phyloP scores from a whole-genome alignment of 2,329 filamentous ascomycete species.

The Penicillium sp. region DNA sequence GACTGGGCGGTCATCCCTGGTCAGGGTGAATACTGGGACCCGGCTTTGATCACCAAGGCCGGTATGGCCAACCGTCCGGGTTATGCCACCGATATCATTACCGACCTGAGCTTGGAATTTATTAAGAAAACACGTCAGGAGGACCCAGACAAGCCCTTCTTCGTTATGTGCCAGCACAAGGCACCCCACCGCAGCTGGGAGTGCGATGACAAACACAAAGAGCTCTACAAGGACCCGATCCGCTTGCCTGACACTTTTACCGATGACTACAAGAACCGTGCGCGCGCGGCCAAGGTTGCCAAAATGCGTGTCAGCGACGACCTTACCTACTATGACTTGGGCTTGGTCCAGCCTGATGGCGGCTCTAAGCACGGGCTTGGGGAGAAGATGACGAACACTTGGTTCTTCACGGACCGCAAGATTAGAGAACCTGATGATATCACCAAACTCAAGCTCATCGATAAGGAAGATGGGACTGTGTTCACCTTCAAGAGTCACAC shows the following conservation, averaged over 20 bases:
- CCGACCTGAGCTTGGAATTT: slow-evolving; percentile 49
- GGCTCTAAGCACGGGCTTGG: no score
- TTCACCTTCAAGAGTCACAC: slow-evolving; percentile 46
- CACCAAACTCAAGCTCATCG: slow-evolving; percentile 38
- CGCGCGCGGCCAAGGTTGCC: slow-evolving; percentile 49
- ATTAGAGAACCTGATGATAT: slow-evolving; percentile 39
- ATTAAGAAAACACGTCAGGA: no score
- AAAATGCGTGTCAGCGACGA: slow-evolving; percentile 55
- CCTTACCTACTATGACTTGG: slow-evolving; percentile 51
- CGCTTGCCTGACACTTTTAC: slow-evolving; percentile 52
- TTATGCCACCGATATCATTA: slow-evolving; percentile 55
- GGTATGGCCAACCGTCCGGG: no score
- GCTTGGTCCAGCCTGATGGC: slow-evolving; percentile 53
- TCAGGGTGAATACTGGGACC: slow-evolving; percentile 55
- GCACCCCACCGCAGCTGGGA: slow-evolving; percentile 56
- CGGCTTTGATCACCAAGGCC: no score
- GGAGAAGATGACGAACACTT: no score
- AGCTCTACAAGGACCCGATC: slow-evolving; percentile 49
- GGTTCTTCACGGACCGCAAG: slow-evolving; percentile 43
- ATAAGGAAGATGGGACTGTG: slow-evolving; percentile 47
- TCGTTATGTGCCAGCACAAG: slow-evolving; percentile 59
- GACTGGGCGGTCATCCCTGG: slow-evolving; percentile 53
- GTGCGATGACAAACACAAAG: slow-evolving; percentile 49
- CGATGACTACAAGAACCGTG: slow-evolving; percentile 56
- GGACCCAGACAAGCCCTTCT: no score